Percentiles rank a stretch among this genome's conserved stretches.
Evolutionary conservation across 805 yeast species (phyloP).

Genomic region (Ogataea thermomethanolica): DNA sequence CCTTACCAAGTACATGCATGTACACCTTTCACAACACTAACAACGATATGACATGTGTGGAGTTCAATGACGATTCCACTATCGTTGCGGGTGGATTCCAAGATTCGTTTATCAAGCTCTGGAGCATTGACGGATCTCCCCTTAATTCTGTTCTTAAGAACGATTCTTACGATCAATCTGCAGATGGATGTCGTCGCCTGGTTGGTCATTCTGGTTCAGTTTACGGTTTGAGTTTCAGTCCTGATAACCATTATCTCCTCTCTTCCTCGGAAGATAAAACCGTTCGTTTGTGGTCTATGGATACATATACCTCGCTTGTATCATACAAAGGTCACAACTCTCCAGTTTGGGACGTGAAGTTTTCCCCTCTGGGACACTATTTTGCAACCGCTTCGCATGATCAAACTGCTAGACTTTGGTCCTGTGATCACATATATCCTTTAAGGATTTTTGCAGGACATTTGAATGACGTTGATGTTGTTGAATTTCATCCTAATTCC

Average conservation of each 20-base stretch:
- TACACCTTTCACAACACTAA: slow-evolving; percentile 96
- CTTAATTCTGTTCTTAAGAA: slow-evolving; percentile 56
- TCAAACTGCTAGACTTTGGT: slow-evolving; percentile 97
- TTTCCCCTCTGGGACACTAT: slow-evolving; percentile 93
- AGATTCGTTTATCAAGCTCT: slow-evolving; percentile 83
- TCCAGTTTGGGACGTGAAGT: slow-evolving; percentile 96
- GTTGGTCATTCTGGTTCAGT: slow-evolving; percentile 96
- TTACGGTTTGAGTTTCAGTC: slow-evolving; percentile 84
- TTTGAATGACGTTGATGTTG: slow-evolving; percentile 91
- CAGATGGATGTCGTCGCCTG: slow-evolving; percentile 44
- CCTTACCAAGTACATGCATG: slow-evolving; percentile 94
- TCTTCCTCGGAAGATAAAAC: slow-evolving; percentile 91
- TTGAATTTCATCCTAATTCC: slow-evolving; percentile 94
- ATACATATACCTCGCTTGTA: slow-evolving; percentile 83
- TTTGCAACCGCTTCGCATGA: slow-evolving; percentile 98
- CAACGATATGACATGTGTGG: slow-evolving; percentile 79
- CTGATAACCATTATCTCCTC: slow-evolving; percentile 77
- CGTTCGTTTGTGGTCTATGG: slow-evolving; percentile 89
- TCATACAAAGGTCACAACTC: slow-evolving; percentile 95
- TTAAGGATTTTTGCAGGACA: slow-evolving; percentile 96
- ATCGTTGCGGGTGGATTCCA: slow-evolving; percentile 92
- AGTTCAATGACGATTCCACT: slow-evolving; percentile 83
- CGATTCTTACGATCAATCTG: slow-evolving; percentile 44
- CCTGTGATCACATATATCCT: slow-evolving; percentile 96
- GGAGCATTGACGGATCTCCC: slow-evolving; percentile 93